phyloP scores from a whole-genome alignment of 2,329 filamentous ascomycete genomes.

The Samsoniella hepiali region DNA sequence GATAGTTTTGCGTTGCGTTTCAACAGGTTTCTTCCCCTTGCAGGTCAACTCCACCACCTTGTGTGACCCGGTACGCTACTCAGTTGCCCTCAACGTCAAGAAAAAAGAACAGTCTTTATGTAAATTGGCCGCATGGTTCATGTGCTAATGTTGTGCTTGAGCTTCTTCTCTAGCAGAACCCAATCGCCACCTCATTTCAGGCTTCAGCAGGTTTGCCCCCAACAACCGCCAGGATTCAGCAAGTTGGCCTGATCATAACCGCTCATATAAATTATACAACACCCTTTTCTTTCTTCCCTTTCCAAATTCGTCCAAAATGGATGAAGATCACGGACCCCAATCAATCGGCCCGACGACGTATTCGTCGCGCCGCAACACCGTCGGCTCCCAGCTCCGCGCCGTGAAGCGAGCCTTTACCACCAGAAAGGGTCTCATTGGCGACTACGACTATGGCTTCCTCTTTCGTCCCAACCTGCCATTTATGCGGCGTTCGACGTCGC shows the following conservation, averaged over 20 bases:
- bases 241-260: conserved; percentile 25
- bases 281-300: neutral
- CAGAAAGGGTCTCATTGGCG: conserved; percentile 72
- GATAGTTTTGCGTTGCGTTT: neutral
- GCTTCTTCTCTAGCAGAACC: neutral
- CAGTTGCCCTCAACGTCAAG: neutral
- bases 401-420: conserved; percentile 46
- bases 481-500: conserved; percentile 47
- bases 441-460: conserved; percentile 87
- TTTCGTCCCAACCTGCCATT: conserved; percentile 83
- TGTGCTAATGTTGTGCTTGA: neutral
- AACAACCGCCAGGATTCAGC: conserved; percentile 27
- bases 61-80: neutral
- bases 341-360: conserved; percentile 45
- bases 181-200: neutral
- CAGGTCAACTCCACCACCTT: neutral
- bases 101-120: neutral
- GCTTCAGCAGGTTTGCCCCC: conserved; percentile 29
- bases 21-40: neutral
- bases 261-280: neutral
- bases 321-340: conserved; percentile 53
- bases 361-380: conserved; percentile 30
- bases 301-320: conserved; percentile 39
- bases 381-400: conserved; percentile 28
- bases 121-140: neutral